Evolutionary conservation across 768 basidiomycete species (phyloP).

Genomic region (Tricholomella constricta): DNA sequence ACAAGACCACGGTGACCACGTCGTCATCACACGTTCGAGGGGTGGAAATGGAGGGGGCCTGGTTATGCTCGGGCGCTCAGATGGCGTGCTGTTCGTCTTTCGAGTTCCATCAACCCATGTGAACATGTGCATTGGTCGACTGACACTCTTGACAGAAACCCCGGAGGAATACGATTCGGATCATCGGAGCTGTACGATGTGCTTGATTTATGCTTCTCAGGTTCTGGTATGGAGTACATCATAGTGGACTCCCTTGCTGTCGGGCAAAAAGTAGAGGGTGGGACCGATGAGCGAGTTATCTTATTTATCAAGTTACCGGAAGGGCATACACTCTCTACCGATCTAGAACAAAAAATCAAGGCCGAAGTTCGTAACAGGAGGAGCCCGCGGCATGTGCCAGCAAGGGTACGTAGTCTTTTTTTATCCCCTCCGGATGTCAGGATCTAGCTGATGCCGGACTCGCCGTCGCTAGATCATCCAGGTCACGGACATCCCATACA

Average conservation of each 20-base stretch:
- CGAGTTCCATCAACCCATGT: slow-evolving; percentile 9
- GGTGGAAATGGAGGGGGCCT: slow-evolving; percentile 76
- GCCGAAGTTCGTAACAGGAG: slow-evolving; percentile 60
- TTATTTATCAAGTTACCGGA: slow-evolving; percentile 69
- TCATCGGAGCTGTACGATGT: slow-evolving; percentile 83
- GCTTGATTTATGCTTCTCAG: slow-evolving; percentile 61
- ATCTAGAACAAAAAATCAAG: slow-evolving; percentile 58
- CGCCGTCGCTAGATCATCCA: slow-evolving; percentile 57
- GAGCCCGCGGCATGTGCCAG: slow-evolving; percentile 77
- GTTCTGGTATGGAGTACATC: slow-evolving; percentile 36
- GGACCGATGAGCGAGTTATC: slow-evolving; percentile 74
- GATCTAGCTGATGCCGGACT: slow-evolving; percentile 12
- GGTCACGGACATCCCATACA: slow-evolving; percentile 73
- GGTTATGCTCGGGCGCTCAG: slow-evolving; percentile 80
- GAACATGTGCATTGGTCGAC: slow-evolving; percentile 20
- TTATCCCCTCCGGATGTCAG: slow-evolving; percentile 5
- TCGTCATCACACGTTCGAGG: slow-evolving; percentile 65
- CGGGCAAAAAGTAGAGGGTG: slow-evolving; percentile 65
- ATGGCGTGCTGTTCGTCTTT: slow-evolving; percentile 70
- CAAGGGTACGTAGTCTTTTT: slow-evolving; percentile 47
- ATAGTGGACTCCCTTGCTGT: slow-evolving; percentile 69
- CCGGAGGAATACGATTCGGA: slow-evolving; percentile 82
- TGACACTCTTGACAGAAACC: slow-evolving; percentile 52
- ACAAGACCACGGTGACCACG: slow-evolving; percentile 74
- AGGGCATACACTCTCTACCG: slow-evolving; percentile 48